These are phyloP conservation scores for Moesziomyces sp. DNA, from an alignment of 1,284 basidiomycete genomes.

Conservation along the genomic window DNA sequence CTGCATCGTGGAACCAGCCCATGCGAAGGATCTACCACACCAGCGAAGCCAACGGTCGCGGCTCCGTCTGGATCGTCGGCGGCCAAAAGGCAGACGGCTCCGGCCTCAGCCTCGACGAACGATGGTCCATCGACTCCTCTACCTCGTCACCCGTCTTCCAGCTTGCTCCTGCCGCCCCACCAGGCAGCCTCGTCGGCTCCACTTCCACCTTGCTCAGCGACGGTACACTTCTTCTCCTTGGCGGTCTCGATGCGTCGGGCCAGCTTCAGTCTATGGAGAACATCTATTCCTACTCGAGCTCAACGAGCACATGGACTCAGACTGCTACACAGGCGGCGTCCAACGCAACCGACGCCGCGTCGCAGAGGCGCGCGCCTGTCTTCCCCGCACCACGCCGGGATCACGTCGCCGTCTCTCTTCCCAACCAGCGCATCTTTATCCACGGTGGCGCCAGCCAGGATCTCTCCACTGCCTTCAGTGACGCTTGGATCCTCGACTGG, in stretches of 20 bases:
- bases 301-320: slow-evolving; percentile 33
- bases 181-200: slow-evolving; percentile 44
- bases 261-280: slow-evolving; percentile 49
- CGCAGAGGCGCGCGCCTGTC: not conserved
- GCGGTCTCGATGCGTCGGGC: slow-evolving; percentile 45
- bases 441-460: slow-evolving; percentile 59
- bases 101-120: slow-evolving; percentile 38
- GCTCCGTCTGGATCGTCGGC: slow-evolving; percentile 54
- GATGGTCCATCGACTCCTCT: slow-evolving; percentile 35
- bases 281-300: slow-evolving; percentile 43
- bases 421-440: slow-evolving; percentile 55
- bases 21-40: slow-evolving; percentile 55
- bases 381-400: slow-evolving; percentile 51
- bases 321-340: slow-evolving; percentile 17
- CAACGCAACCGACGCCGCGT: not conserved
- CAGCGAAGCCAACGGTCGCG: slow-evolving; percentile 44
- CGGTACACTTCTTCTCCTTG: slow-evolving; percentile 55
- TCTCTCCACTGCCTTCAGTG: slow-evolving; percentile 53
- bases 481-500: slow-evolving; percentile 64
- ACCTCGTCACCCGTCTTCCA: slow-evolving; percentile 25
- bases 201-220: slow-evolving; percentile 59
- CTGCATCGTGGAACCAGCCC: slow-evolving; percentile 53
- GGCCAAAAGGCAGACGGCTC: slow-evolving; percentile 61
- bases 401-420: slow-evolving; percentile 60
- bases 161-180: slow-evolving; percentile 18